Base-by-base conservation (phyloP, 2,329 filamentous ascomycete genomes). In the Monosporascus cannonballus region DNA sequence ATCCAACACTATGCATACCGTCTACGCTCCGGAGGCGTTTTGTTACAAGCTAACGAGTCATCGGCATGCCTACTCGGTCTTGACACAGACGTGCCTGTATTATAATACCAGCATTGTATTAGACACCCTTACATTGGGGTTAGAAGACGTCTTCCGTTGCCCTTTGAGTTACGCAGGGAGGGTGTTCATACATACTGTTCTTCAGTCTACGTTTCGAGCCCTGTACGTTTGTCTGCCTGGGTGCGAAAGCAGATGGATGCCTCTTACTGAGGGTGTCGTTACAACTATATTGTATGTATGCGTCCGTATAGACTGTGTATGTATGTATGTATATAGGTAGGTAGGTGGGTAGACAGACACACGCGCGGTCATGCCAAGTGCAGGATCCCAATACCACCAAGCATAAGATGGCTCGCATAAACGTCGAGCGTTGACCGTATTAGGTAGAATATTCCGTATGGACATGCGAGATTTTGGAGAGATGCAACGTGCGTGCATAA, bases 401-500 rank as follows among this genome's bases (percentile, higher is more conserved):
- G 42, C 42, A 46, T 18, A 30, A 46, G 24, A 18, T n/a, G 47
- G 39, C 38, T 24, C 48, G 52, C 39, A 47, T 49, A 53, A 50
- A 46, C 47, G 41, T 47, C 48, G 44, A 47, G 36, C 48, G 56
- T 51, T 51, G 27, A 54, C 47, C 50, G 51, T 25, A 46, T 18
- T 27, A 15, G 42, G 42, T 8, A 24, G 25, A n/a, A 24, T 46
- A 25, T 7, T n/a, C n/a, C 42, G 24, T 46, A 46, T 46, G 8
- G 24, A 46, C 18, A 51, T 49, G 48, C 52, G 39, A 53, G 48
- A 54, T 55, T 55, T 44, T 47, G 51, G 52, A 54, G 47, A 51
- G 57, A 51, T 54, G 51, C 51, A 59, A 57, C 55, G 53, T 50
- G 56, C 53, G 60, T 64, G 61, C 60, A 60, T 57, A 57, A 60